Base-by-base conservation (phyloP, 257 asterid genomes). In the Misopates orontium region DNA sequence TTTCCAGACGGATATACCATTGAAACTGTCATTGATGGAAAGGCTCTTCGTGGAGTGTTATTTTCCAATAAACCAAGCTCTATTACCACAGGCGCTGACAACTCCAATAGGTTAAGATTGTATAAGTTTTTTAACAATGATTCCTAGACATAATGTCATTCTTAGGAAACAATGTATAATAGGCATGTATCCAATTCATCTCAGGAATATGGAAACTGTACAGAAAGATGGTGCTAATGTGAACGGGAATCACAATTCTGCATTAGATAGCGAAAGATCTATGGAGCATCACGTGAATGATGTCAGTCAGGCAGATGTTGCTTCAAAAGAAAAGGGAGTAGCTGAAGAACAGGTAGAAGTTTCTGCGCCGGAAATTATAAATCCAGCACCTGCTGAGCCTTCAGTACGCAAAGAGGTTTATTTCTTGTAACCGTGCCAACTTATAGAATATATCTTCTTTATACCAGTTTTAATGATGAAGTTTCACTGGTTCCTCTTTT, bases 1-100 rank as follows among this genome's bases (percentile, higher is more conserved):
- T 73, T 84, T 62, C 66, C 81, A 36, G 83, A 83, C 31, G 89
- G 93, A 66, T 90, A 79, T 72, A 78, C 86, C 20, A 84, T 94
- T 31, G 99, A 90, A 80, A 90, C 99, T 64, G 44, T 85, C 68
- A 88, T 94, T 31, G 96, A 88, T 73, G 99, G 98, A 62, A 86
- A 75, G 80, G 86, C 79, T 70, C 91, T 94, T 64, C 90, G 85
- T 63, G 99, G 99, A 67, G 71, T 94, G 45, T 31, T 94, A 47
- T 86, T 94, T 80, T 83, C 93, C 66, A 79, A 78, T 63, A 85
- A 79, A 77, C 82, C 83, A 56, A 75, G 68, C 72, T 72, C 82
- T 56, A 47, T 55, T 74, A 73, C 75, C 81, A 70, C 67, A 57
- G 70, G 78, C 18, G 73, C 62, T 51, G 87, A 77, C 58, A 76